Evolutionary conservation across 2,329 filamentous ascomycete species (phyloP), one percentile per base, ranked within the genome.

Genomic region (Cercospora zeina): DNA sequence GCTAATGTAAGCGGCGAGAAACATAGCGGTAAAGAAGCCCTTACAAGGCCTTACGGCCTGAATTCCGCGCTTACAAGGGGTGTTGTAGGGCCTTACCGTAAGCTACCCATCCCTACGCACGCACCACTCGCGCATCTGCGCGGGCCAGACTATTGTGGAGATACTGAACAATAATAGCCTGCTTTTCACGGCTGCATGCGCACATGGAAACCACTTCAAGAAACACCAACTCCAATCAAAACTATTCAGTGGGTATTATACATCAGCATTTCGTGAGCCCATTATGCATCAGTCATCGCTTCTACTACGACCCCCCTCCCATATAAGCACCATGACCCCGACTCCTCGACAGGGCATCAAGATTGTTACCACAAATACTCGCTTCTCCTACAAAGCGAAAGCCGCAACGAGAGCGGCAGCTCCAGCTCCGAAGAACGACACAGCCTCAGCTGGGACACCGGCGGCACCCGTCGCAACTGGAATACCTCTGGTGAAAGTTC

Each of bases 351-450:
- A 21, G 16, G n/a, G 19, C 19, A n/a, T 14, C 36, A 27, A 56
- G 19, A 21, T 21, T 33, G 1, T 34, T 13, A 14, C 16, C 30
- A 10, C 30, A 24, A 14, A 27, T 2, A 45, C 1, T 30, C 2
- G 14, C 24, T 33, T 21, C 31, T 39, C 16, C 24, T 51, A 58
- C 56, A 58, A 27, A 6, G 56, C 56, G 30, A 50, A 58, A 27
- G 56, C 56, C 14, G 42, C 56, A 24, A 58, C n/a, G 19, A 58
- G 56, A 19, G 56, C 56, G n/a, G 56, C 56, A 14, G 56, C 56
- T 16, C 56, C 56, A 36, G 56, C 56, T 37, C 39, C 39, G 39
- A 45, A 45, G 16, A 45, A 45, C 39, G 39, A 45, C 39, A 24
- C 56, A 36, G 56, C 56, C 31, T 45, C 56, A 27, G 56, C 56